Base-by-base conservation (phyloP, 768 basidiomycete genomes). In the Boletus rubroflammeus region DNA sequence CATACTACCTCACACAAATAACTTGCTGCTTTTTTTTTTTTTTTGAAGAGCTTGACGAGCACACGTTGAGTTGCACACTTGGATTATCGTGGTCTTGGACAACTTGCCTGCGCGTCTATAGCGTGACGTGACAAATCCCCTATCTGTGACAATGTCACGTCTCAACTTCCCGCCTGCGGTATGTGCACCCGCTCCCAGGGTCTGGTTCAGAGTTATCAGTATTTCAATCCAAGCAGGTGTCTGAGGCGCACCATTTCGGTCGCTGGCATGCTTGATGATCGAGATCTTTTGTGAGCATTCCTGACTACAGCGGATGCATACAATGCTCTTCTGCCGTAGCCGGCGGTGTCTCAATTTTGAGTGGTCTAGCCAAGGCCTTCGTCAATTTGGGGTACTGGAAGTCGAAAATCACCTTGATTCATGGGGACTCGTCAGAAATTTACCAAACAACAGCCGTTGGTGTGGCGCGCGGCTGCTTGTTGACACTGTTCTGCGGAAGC, bases 91-190 rank as follows among this genome's bases (percentile, higher is more conserved):
- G 62, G 67, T 65, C 57, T 57, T 63, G 65, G 55, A 55, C 15
- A 53, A 70, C 64, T 70, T 68, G 67, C 69, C 67, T 70, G 51
- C n/a, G 51, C 23, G 19, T 17, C 38, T 53, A 19, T 23, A 47
- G 23, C 36, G 69, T 70, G 67, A 68, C 36, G 67, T 67, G 64
- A 66, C 67, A 56, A 3, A 0, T 32, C 63, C 67, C 67, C 66
- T 71, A 45, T 68, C 29, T 50, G 59, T 68, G 59, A 68, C 62
- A n/a, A 0, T 29, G 57, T 70, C 67, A 68, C 68, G 25, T 0
- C 28, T 7, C 13, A 11, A 36, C 5, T 57, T 59, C 57, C 59
- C 57, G 55, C 40, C 42, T 8, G 56, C 46, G 14, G 55, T 40
- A 32, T 23, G 54, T 57, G n/a, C n/a, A n/a, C 23, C 47, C 40